These are phyloP conservation scores for Colletotrichum euphorbiae DNA, from an alignment of 2,329 filamentous ascomycete species.

Conservation along the genomic window DNA sequence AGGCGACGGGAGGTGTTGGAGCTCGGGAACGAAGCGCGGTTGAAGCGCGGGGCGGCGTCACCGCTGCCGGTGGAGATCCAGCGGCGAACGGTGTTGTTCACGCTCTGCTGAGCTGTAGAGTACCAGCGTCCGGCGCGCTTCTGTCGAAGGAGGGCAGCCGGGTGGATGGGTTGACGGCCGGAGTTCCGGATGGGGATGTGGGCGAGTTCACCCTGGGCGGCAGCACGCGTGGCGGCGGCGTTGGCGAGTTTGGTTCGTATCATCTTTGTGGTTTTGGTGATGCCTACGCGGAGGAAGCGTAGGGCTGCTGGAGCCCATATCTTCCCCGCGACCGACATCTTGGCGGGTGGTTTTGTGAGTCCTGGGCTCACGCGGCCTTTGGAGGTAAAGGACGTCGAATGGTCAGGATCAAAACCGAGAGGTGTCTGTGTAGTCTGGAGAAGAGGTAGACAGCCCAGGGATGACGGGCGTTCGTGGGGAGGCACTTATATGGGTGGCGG, in stretches of 20 bases:
- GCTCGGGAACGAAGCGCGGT: constrained; percentile 61
- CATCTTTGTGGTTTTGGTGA: constrained; percentile 62
- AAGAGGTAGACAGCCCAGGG: not conserved
- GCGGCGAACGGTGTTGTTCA: constrained; percentile 60
- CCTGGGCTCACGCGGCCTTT: constrained; percentile 29
- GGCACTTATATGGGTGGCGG: constrained; percentile 39
- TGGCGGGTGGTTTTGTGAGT: constrained; percentile 45
- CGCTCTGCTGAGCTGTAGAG: constrained; percentile 56
- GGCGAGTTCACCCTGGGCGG: constrained; percentile 58
- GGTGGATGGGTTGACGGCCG: constrained; percentile 64
- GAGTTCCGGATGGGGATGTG: constrained; percentile 57
- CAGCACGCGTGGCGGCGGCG: constrained; percentile 56
- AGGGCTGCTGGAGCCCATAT: constrained; percentile 68
- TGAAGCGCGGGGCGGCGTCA: constrained; percentile 52
- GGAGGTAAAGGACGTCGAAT: constrained; percentile 1
- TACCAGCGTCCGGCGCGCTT: constrained; percentile 61
- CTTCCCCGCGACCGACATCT: constrained; percentile 66
- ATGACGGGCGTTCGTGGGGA: constrained; percentile 41
- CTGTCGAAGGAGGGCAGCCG: constrained; percentile 61
- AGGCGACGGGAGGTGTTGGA: constrained; percentile 64
- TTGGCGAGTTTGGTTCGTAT: constrained; percentile 62
- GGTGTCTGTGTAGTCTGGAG: not conserved
- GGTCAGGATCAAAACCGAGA: not conserved
- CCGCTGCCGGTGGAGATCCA: constrained; percentile 56
- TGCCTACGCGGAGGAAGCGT: constrained; percentile 65